Evolutionary conservation across 305 asterid species (phyloP).

Genomic region (Fraxinus angustifolia): DNA sequence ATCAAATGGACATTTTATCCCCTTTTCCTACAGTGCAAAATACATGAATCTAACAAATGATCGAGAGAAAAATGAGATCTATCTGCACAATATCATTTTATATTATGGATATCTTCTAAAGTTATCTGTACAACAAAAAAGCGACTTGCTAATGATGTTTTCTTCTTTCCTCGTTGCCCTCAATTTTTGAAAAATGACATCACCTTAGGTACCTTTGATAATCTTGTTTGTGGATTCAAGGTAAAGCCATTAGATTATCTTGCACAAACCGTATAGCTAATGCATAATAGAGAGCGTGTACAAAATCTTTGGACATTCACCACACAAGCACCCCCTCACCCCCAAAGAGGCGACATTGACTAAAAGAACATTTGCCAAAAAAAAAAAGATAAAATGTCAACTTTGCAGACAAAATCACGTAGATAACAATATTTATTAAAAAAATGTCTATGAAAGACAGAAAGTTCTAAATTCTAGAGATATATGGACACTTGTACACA

Average conservation of each 20-base stretch:
- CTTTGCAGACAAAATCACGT: not conserved
- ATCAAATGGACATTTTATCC: not conserved
- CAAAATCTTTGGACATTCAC: not conserved
- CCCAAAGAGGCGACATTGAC: not conserved
- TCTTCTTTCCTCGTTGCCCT: not conserved
- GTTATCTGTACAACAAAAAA: not conserved
- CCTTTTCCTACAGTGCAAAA: not conserved
- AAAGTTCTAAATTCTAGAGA: not conserved
- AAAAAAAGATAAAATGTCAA: not conserved
- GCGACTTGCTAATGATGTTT: not conserved
- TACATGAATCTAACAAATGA: conserved; percentile 1
- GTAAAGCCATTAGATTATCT: not conserved
- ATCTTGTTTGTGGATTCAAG: not conserved
- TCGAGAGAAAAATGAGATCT: no score
- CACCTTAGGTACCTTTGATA: not conserved
- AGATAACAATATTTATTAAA: not conserved
- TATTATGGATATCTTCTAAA: not conserved
- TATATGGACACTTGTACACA: not conserved
- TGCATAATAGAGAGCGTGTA: not conserved
- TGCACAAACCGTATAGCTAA: not conserved
- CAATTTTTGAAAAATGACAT: not conserved
- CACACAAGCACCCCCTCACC: not conserved
- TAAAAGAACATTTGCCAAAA: not conserved
- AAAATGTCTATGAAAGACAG: not conserved
- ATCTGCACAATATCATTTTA: not conserved